Base-by-base conservation (phyloP, 192 early-diverging fungal species). In the Cetraspora pellucida region DNA sequence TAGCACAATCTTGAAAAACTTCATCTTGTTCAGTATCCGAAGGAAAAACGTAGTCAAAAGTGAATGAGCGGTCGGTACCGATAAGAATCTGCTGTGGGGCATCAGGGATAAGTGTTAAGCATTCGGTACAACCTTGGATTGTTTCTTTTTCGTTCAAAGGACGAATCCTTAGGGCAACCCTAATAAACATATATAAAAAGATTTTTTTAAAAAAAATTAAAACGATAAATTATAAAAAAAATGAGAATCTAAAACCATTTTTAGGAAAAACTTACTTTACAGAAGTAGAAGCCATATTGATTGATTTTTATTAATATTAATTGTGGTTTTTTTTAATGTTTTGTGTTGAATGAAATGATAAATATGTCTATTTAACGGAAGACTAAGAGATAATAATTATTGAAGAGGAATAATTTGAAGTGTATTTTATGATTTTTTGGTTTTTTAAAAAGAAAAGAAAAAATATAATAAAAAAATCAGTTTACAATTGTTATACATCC, bases 141-240 rank as follows among this genome's bases (percentile, higher is more conserved):
- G 83, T 78, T 78, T 96, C 95, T 79, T 94, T 93, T 16, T 87
- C 81, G 55, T 83, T 91, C 44, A 95, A 83, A 43, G 95, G 95
- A 37, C 95, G 87, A 44, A 95, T 88, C 59, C 95, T 89, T 61
- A 96, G 81, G 17, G 91, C 94, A 46, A 96, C 95, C 67, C 89
- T 87, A 74, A 31, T 47, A 14, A 28, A 27, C 6, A 43, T 9
- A 67, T 31, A 46, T 10, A 50, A 37, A 57, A 16, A 43, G 49
- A 50, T 46, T 47, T 44, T 17, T n/a, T n/a, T n/a, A n/a, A n/a
- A n/a, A n/a, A n/a, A n/a, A n/a, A n/a, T n/a, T n/a, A n/a, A n/a
- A 21, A 44, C 10, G 72, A 44, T 19, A 47, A 63, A 30, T 37
- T 16, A 21, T 0, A 52, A 23, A 27, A 23, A 27, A 72, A 19